Evolutionary conservation across 1,139 yeast species (phyloP).

Genomic region (Yueomyces sp.): DNA sequence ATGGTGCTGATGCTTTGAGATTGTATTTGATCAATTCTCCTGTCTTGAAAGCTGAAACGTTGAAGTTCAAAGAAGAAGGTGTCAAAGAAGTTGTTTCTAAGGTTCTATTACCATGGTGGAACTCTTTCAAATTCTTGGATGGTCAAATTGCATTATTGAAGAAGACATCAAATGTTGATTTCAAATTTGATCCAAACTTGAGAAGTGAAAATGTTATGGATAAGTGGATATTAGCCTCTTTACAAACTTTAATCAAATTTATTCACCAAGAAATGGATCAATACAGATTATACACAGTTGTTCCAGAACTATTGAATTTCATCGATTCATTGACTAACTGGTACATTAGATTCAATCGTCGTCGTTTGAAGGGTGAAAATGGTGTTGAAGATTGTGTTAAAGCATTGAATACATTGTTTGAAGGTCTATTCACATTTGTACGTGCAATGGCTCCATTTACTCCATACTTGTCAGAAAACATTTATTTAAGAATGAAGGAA

Average conservation of each 20-base stretch:
- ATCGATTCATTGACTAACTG: conserved; percentile 95
- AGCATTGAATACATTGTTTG: conserved; percentile 84
- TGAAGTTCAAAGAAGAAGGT: conserved; percentile 96
- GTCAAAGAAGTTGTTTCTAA: conserved; percentile 94
- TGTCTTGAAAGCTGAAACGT: conserved; percentile 89
- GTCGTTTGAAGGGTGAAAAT: conserved; percentile 91
- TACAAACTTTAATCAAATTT: conserved; percentile 77
- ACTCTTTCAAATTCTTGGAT: conserved; percentile 89
- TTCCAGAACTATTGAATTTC: conserved; percentile 75
- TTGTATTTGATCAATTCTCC: conserved; percentile 94
- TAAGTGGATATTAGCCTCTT: conserved; percentile 88
- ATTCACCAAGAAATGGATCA: conserved; percentile 83
- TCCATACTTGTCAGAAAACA: conserved; percentile 86
- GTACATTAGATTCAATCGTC: conserved; percentile 97
- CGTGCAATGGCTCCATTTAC: conserved; percentile 99
- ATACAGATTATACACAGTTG: conserved; percentile 90
- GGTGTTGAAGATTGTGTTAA: conserved; percentile 72
- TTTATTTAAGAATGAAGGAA: conserved; percentile 63
- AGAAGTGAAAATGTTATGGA: conserved; percentile 87
- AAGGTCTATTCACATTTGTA: conserved; percentile 75
- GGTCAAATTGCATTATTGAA: conserved; percentile 81
- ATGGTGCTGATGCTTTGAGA: conserved; percentile 97
- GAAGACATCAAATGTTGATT: conserved; percentile 61
- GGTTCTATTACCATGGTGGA: conserved; percentile 96
- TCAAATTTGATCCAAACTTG: conserved; percentile 54